Evolutionary conservation across 2,329 filamentous ascomycete species (phyloP), one percentile per base, ranked within the genome.

Genomic region (Curvularia sp.): DNA sequence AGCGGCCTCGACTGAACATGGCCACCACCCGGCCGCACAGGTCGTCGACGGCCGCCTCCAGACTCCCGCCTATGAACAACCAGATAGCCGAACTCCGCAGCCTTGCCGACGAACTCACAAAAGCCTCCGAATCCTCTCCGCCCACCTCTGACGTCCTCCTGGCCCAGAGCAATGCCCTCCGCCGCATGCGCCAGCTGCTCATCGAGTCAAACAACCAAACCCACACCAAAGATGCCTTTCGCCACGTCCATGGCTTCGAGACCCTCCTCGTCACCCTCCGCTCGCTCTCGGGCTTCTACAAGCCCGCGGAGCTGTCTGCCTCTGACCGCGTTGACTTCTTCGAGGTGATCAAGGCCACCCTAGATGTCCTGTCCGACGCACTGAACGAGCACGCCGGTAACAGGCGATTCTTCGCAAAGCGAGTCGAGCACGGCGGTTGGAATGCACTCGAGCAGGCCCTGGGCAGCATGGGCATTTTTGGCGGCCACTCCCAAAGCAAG

Each of bases 301-400:
- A 91, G 68, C 87, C 85, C n/a, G 80, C 80, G 55, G 87, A 84
- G 71, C 83, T 84, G 71, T 84, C 79, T 49, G 78, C 86, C 38
- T 79, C 86, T 45, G 87, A 92, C 59, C 90, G 88, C 74, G 79
- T 82, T 55, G 82, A 83, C 43, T 81, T 91, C 56, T 90, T 92
- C 70, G 83, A 86, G 59, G 80, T 94, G 18, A 80, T 96, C 18
- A 86, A 92, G 69, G 84, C 84, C 8, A 84, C 90, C n/a, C 80
- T 95, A 38, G 87, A 87, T 30, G 86, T 95, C 13, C 79, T 98
- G 27, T 89, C 90, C 1, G 89, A 89, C 47, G 87, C 88, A 13
- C 84, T 99, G 64, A 86, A 87, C 53, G 87, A 87, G 45, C 93
- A 98, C 76, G 84, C 89, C 46, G 94, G 93, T 19, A 99, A 98